These are phyloP conservation scores for Fistulifera solaris DNA, from an alignment of 108 stramenopile species.

Conservation along the genomic window DNA sequence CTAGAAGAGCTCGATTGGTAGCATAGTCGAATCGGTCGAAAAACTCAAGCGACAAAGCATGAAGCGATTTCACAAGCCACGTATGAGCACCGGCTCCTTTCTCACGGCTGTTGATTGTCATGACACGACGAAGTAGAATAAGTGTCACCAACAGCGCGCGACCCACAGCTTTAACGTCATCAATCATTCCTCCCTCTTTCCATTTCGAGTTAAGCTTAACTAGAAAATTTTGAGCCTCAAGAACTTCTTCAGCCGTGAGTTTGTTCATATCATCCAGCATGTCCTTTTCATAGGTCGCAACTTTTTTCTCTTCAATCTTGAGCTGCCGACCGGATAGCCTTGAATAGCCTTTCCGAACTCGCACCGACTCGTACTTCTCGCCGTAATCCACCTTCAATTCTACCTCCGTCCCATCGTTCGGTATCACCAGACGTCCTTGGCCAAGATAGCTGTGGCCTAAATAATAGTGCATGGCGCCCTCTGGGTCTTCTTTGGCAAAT, in stretches of 20 bases:
- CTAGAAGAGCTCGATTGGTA: no score
- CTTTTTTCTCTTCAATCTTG: not conserved
- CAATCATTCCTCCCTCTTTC: no score
- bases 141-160: conserved; percentile 5
- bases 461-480: conserved; percentile 14
- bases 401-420: not conserved
- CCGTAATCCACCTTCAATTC: conserved; percentile 9
- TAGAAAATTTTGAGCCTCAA: not conserved
- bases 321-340: not conserved
- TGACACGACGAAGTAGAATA: not conserved
- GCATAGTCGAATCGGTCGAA: no score
- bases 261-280: not conserved
- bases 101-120: no score
- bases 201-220: not conserved
- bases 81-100: no score
- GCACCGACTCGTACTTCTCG: not conserved
- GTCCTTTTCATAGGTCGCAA: not conserved
- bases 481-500: conserved; percentile 8
- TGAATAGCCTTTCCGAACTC: not conserved
- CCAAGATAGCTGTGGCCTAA: conserved; percentile 6
- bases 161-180: not conserved
- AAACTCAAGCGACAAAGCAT: no score
- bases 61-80: no score
- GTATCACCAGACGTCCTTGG: not conserved
- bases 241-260: not conserved